Percentiles rank a stretch among this genome's conserved stretches.
Evolutionary conservation across 1,284 basidiomycete species (phyloP).

Genomic region (Ganoderma meredithae): DNA sequence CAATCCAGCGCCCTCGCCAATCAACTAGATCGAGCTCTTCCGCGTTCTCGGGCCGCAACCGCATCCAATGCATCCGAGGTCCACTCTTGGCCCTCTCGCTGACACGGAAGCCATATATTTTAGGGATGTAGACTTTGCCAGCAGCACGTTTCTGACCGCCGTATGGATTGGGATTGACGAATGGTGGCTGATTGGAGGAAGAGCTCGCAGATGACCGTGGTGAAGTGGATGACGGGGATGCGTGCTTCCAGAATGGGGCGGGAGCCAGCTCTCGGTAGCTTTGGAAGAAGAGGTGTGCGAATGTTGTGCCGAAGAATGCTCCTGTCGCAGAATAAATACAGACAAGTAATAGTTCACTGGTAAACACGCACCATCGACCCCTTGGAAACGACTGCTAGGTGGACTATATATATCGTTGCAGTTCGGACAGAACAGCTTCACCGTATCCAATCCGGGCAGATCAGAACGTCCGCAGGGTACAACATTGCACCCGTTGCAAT

Average conservation of each 20-base stretch:
- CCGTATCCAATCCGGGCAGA: slow-evolving; percentile 96
- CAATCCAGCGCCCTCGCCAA: slow-evolving; percentile 87
- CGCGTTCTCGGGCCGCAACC: slow-evolving; percentile 81
- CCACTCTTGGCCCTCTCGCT: slow-evolving; percentile 89
- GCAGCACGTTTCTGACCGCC: slow-evolving; percentile 88
- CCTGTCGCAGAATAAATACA: slow-evolving; percentile 54
- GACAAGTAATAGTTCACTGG: not conserved
- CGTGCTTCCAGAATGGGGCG: slow-evolving; percentile 83
- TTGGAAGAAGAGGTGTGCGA: slow-evolving; percentile 97
- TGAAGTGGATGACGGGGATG: slow-evolving; percentile 61
- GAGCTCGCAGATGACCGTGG: slow-evolving; percentile 55
- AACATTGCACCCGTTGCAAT: slow-evolving; percentile 89
- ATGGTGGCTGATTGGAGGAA: slow-evolving; percentile 58
- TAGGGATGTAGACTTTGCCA: slow-evolving; percentile 88
- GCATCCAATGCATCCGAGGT: slow-evolving; percentile 96
- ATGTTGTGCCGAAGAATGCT: slow-evolving; percentile 99
- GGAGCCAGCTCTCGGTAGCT: slow-evolving; percentile 93
- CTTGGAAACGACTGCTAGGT: slow-evolving; percentile 94
- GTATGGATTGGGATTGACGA: slow-evolving; percentile 84
- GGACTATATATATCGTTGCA: slow-evolving; percentile 98
- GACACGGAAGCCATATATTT: slow-evolving; percentile 93
- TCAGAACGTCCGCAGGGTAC: slow-evolving; percentile 97
- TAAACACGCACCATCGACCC: slow-evolving; percentile 84
- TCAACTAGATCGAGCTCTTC: slow-evolving; percentile 89
- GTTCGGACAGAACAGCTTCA: slow-evolving; percentile 98